Evolutionary conservation across 768 basidiomycete genomes (phyloP).

Genomic region (Pulveroboletus ravenelii): DNA sequence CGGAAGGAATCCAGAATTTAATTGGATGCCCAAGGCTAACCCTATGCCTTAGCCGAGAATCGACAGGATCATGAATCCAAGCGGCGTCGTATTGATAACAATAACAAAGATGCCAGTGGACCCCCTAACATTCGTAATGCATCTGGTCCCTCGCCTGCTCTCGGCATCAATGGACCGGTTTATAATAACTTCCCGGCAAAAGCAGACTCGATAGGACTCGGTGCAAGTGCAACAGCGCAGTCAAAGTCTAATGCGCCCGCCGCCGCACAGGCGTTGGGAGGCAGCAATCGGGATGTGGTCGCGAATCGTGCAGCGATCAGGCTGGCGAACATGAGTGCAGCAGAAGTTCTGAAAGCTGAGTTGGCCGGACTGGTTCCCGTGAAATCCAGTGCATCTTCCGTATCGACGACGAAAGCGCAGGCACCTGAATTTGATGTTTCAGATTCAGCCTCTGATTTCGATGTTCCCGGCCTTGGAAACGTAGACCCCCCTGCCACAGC

Average conservation of each 20-base stretch:
- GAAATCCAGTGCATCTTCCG: constrained; percentile 32
- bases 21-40: constrained; percentile 13
- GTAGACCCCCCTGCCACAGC: constrained; percentile 17
- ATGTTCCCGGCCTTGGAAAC: constrained; percentile 32
- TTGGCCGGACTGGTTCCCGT: constrained; percentile 52
- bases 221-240: constrained; percentile 55
- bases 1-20: constrained; percentile 6
- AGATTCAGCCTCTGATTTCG: constrained; percentile 31
- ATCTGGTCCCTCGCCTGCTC: constrained; percentile 28
- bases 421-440: constrained; percentile 19
- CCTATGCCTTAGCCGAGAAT: constrained; percentile 64
- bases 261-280: constrained; percentile 70
- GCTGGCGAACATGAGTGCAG: constrained; percentile 95
- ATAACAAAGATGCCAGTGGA: constrained; percentile 41
- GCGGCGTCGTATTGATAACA: constrained; percentile 64
- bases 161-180: constrained; percentile 25
- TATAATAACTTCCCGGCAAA: constrained; percentile 68
- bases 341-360: constrained; percentile 90
- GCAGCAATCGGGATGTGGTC: constrained; percentile 87
- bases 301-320: constrained; percentile 86
- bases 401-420: constrained; percentile 32
- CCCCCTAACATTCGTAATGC: constrained; percentile 27
- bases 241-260: constrained; percentile 53
- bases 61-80: constrained; percentile 91
- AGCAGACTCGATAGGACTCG: constrained; percentile 74